Base-by-base conservation (phyloP, 2,329 filamentous ascomycete genomes). In the Colletotrichum tanaceti region DNA sequence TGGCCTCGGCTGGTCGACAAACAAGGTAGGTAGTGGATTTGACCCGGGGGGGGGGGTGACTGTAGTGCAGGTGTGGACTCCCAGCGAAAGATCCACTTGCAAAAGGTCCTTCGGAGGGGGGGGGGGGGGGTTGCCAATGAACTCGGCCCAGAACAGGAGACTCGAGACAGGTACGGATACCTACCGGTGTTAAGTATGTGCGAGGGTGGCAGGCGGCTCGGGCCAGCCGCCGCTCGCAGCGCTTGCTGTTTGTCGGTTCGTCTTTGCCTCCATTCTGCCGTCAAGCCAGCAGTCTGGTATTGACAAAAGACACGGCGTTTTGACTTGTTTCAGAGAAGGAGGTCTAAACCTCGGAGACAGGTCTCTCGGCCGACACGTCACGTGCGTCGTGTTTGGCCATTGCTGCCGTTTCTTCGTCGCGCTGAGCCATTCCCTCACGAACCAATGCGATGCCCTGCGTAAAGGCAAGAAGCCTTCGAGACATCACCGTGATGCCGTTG, bases 331-430 rank as follows among this genome's bases (percentile, higher is more conserved):
- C 55, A 50, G 22, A 50, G n/a, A 49, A 63, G 11, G 55, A 65
- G 41, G n/a, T 32, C 54, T 55, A 32, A 44, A 43, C 38, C 24
- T 49, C 35, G 43, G 44, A 39, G 22, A 52, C 16, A 68, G n/a
- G 62, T 50, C 49, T 65, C 24, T 68, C 62, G 62, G 62, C 65
- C 55, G 65, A 60, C 62, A 68, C 65, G 55, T 55, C 62, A 68
- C 60, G 55, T 60, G 62, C 43, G 41, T 43, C 46, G 53, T 39
- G 55, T 62, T 60, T 68, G 50, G 49, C 55, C 50, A 55, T n/a
- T 16, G 43, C 41, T 49, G 28, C 55, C 35, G 55, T 57, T 32
- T 6, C 44, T 46, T 14, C 44, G 49, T 16, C 28, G 32, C 20
- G 35, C 16, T 4, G 46, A 50, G 35, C 22, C 43, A 60, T 39